Percentiles rank a stretch among this genome's conserved stretches.
phyloP scores from a whole-genome alignment of 2,329 filamentous ascomycete species.

The Aspergillus persii region DNA sequence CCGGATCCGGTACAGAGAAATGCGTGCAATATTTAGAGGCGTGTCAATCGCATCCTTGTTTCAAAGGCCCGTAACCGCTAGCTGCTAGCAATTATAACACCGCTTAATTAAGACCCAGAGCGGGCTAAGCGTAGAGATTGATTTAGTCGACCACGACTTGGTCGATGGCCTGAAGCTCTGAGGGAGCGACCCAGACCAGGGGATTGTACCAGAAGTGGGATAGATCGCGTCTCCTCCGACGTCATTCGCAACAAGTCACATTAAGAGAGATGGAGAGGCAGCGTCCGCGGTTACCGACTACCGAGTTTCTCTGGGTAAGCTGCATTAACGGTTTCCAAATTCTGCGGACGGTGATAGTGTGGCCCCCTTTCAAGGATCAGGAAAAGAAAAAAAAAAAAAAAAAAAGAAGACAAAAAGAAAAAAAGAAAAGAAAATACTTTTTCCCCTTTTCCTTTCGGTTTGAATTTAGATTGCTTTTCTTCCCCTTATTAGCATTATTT shows the following conservation, averaged over 20 bases:
- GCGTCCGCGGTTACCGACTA: constrained; percentile 5
- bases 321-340: constrained; percentile 16
- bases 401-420: neutral
- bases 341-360: neutral
- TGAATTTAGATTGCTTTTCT: neutral
- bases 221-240: constrained; percentile 10
- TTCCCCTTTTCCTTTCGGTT: neutral
- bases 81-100: neutral
- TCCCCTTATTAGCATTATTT: neutral
- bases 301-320: constrained; percentile 9
- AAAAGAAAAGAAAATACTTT: neutral
- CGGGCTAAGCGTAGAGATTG: neutral
- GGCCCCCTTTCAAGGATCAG: neutral
- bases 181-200: constrained; percentile 1
- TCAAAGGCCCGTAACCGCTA: neutral
- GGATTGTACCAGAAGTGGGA: constrained; percentile 6
- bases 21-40: neutral
- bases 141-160: neutral
- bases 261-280: neutral
- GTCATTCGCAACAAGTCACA: constrained; percentile 17
- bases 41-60: neutral
- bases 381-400: no score
- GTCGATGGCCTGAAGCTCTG: neutral
- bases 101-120: neutral
- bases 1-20: neutral